Percentiles rank a stretch among this genome's conserved stretches.
phyloP scores from a whole-genome alignment of 1,284 basidiomycete species.

The Ustilago nuda region DNA sequence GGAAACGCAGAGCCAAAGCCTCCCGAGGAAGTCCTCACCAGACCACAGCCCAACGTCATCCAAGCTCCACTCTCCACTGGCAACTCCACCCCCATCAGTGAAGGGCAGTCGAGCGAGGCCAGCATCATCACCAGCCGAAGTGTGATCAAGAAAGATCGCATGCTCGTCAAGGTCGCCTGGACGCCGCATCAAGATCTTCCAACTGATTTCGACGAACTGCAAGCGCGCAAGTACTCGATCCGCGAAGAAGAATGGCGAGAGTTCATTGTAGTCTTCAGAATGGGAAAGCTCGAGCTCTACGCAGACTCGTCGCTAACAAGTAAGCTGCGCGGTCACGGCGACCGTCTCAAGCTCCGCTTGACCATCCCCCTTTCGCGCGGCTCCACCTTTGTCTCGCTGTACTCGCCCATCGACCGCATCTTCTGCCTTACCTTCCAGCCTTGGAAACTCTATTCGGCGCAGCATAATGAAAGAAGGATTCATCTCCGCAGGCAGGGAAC shows the following conservation, averaged over 20 bases:
- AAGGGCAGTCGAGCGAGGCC: conserved; percentile 14
- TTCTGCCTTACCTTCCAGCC: conserved; percentile 77
- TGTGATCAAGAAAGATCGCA: conserved; percentile 76
- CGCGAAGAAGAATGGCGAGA: conserved; percentile 80
- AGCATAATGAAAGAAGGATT: conserved; percentile 64
- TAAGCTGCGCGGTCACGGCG: conserved; percentile 43
- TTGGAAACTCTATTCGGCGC: conserved; percentile 28
- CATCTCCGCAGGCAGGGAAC: conserved; percentile 73
- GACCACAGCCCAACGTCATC: conserved; percentile 37
- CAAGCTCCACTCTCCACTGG: conserved; percentile 1
- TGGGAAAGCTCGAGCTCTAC: conserved; percentile 80
- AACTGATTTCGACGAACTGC: conserved; percentile 76
- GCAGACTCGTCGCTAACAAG: conserved; percentile 73
- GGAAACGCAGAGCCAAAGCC: conserved; percentile 56
- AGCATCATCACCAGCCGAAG: conserved; percentile 46
- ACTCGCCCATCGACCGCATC: conserved; percentile 82
- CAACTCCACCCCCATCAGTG: conserved; percentile 8
- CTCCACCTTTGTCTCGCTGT: conserved; percentile 78
- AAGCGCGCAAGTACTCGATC: conserved; percentile 73
- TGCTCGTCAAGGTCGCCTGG: conserved; percentile 81
- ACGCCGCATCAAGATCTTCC: conserved; percentile 74
- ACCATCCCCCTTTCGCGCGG: conserved; percentile 76
- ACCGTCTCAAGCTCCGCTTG: conserved; percentile 75
- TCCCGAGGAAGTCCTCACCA: conserved; percentile 58
- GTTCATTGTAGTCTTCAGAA: conserved; percentile 82